phyloP scores from a whole-genome alignment of 1,284 basidiomycete species.

The Cystobasidium pallidum region DNA sequence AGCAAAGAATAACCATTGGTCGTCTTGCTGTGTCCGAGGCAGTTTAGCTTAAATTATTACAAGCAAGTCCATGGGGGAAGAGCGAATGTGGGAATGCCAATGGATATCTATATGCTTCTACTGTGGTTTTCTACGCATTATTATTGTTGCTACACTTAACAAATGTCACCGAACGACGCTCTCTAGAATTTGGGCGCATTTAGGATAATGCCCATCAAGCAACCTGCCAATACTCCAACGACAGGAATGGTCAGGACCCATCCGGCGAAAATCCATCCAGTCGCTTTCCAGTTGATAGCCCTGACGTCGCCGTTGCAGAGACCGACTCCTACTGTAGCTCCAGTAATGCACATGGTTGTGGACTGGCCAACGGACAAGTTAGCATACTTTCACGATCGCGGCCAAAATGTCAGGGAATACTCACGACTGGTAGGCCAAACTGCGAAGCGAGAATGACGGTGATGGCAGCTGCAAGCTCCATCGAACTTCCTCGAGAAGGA shows the following conservation, averaged over 20 bases:
- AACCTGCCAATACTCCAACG: conserved; percentile 57
- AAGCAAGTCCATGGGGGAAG: too few relatives aligned
- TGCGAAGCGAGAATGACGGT: conserved; percentile 60
- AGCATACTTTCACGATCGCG: too few relatives aligned
- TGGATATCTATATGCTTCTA: neutral
- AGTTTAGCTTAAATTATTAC: too few relatives aligned
- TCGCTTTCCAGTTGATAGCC: conserved; percentile 54
- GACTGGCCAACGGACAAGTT: too few relatives aligned
- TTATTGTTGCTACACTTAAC: neutral
- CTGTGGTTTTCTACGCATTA: neutral
- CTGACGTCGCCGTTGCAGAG: conserved; percentile 57
- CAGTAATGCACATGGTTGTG: conserved; percentile 59
- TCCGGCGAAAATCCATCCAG: conserved; percentile 39
- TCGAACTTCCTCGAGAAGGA: conserved; percentile 61
- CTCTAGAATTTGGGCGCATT: conserved; percentile 54
- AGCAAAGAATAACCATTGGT: too few relatives aligned
- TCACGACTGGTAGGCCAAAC: conserved; percentile 51
- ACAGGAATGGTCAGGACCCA: conserved; percentile 59
- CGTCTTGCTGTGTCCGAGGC: too few relatives aligned
- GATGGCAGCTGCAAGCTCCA: conserved; percentile 61
- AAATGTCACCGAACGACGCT: neutral
- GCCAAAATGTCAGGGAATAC: neutral
- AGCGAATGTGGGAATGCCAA: neutral
- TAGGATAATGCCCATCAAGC: conserved; percentile 56
- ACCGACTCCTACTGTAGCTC: conserved; percentile 60